Conservation (phyloP, 257 asterid genomes). For the Nicotiana undulata region DNA sequence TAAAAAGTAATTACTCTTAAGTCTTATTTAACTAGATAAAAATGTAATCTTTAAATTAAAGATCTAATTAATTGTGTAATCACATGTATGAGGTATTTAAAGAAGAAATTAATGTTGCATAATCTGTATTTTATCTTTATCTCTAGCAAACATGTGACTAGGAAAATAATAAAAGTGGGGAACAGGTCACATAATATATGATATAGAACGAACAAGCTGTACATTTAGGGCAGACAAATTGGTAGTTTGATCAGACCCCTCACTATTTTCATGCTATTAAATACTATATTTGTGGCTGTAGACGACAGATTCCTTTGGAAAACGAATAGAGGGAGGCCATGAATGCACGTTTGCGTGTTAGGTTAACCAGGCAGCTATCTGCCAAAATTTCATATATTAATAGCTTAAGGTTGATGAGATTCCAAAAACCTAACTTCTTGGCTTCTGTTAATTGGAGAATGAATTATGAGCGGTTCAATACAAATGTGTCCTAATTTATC, state of each 20-base stretch:
- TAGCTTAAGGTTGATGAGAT: background rate
- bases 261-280: background rate
- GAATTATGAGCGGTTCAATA: no score
- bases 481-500: no score
- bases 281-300: background rate
- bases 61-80: background rate
- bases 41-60: background rate
- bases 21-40: no score
- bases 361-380: background rate
- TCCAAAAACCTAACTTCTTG: no score
- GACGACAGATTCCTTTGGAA: no score
- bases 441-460: no score
- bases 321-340: background rate
- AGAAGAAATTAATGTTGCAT: no score
- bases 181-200: background rate
- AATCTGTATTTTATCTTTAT: background rate
- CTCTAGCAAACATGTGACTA: background rate
- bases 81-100: background rate
- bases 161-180: background rate
- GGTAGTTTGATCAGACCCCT: background rate
- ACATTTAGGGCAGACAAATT: background rate
- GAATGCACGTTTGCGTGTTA: background rate
- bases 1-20: no score
- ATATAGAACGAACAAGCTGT: background rate
- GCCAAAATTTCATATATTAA: background rate